Conservation (phyloP, 768 basidiomycete species). For the Tulasnella calospora region DNA sequence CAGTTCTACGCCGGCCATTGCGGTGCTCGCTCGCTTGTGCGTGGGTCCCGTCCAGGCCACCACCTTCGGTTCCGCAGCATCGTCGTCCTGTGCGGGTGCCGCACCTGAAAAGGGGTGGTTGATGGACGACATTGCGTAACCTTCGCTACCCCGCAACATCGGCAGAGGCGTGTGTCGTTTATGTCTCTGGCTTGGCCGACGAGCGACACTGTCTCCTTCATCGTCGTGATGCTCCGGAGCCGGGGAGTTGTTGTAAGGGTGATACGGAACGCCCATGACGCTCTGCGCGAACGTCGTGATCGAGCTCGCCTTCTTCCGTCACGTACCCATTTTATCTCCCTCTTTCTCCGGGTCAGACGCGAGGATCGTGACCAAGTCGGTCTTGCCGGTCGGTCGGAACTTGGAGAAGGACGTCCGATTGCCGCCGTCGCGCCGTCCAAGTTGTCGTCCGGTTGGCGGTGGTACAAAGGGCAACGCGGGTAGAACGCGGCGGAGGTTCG, state of each 20-base stretch:
- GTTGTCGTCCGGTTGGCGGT: neutral
- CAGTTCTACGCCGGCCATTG: neutral
- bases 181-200: neutral
- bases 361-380: neutral
- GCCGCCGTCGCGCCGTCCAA: neutral
- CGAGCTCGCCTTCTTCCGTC: neutral
- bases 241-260: neutral
- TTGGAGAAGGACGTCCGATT: neutral
- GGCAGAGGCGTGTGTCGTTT: neutral
- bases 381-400: neutral
- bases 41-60: neutral
- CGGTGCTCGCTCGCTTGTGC: neutral
- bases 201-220: neutral
- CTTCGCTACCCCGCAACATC: neutral
- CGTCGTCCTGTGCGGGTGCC: no score
- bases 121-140: neutral
- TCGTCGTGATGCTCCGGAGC: neutral
- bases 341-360: neutral
- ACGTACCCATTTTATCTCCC: no score
- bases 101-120: neutral
- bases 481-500: neutral
- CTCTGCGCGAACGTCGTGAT: conserved; percentile 6
- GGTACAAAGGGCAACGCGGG: neutral
- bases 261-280: neutral
- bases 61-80: neutral